These are phyloP conservation scores for Boechera stricta DNA, from an alignment of 345 rosid genomes.

Conservation along the genomic window DNA sequence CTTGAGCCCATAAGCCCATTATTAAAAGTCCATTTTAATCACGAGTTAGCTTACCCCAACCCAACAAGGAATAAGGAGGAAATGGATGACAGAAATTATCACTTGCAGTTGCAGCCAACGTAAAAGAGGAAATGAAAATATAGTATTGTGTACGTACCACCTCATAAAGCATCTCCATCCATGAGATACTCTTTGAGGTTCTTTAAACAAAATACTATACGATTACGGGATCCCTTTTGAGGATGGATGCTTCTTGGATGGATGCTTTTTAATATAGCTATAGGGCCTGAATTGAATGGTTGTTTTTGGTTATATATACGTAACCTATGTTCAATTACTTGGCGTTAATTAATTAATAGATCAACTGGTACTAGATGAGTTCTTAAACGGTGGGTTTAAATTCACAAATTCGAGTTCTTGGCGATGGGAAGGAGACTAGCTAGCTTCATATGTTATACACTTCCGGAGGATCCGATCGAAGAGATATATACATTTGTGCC, in stretches of 20 bases:
- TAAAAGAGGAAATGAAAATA: no score
- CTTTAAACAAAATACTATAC: no score
- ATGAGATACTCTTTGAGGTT: no score
- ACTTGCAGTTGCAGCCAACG: no score
- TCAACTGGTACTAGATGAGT: neutral
- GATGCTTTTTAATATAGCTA: neutral
- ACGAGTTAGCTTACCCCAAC: no score
- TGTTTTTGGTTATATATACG: neutral
- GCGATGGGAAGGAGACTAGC: neutral
- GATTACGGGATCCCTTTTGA: neutral
- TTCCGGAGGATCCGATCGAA: neutral
- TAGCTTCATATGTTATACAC: neutral
- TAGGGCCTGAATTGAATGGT: neutral
- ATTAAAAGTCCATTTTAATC: no score
- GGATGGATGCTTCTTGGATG: neutral
- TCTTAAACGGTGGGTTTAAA: neutral
- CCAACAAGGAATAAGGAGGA: no score
- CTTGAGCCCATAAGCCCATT: slow-evolving; percentile 4
- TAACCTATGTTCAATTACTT: neutral
- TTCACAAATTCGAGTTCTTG: neutral
- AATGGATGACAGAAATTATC: no score
- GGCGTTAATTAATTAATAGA: neutral
- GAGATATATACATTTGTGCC: neutral
- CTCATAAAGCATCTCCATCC: no score
- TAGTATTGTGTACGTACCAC: no score